These are phyloP conservation scores for Fusarium pseudograminearum DNA, from an alignment of 2,329 filamentous ascomycete genomes.

Conservation along the genomic window DNA sequence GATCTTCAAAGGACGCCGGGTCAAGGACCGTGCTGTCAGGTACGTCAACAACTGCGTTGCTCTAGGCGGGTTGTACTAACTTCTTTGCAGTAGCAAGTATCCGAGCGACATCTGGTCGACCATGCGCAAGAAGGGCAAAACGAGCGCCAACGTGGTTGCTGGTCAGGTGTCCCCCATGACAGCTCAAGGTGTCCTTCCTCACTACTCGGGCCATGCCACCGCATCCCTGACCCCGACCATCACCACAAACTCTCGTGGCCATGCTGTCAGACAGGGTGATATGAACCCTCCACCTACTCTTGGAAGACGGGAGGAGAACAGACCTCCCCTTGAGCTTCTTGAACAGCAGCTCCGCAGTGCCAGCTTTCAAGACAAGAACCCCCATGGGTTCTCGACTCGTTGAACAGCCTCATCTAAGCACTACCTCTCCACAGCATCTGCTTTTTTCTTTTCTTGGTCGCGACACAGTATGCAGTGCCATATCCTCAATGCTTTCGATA, in stretches of 20 bases:
- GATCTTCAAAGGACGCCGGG: slow-evolving; percentile 55
- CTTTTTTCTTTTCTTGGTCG: slow-evolving; percentile 7
- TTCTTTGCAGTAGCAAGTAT: slow-evolving; percentile 53
- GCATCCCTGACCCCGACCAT: slow-evolving; percentile 62
- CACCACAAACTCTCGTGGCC: slow-evolving; percentile 50
- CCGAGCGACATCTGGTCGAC: slow-evolving; percentile 62
- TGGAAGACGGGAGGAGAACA: slow-evolving; percentile 60
- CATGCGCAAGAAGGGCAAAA: slow-evolving; percentile 64
- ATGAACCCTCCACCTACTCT: slow-evolving; percentile 39
- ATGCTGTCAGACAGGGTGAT: slow-evolving; percentile 46
- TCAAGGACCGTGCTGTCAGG: slow-evolving; percentile 45
- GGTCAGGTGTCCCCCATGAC: slow-evolving; percentile 65
- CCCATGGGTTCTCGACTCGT: slow-evolving; percentile 29
- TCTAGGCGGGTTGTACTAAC: slow-evolving; percentile 26
- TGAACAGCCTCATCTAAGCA: slow-evolving; percentile 23
- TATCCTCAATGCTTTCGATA: slow-evolving; percentile 26
- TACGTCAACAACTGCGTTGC: slow-evolving; percentile 42
- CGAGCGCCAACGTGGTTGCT: slow-evolving; percentile 60
- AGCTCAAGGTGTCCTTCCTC: slow-evolving; percentile 66
- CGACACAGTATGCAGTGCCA: slow-evolving; percentile 3
- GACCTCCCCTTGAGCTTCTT: slow-evolving; percentile 52
- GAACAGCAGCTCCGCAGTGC: slow-evolving; percentile 30
- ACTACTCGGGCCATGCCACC: slow-evolving; percentile 65
- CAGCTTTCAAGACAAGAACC: slow-evolving; percentile 32
- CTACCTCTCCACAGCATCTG: slow-evolving; percentile 2